phyloP scores from a whole-genome alignment of 1,284 basidiomycete species.

The Cutaneotrichosporon curvatum region DNA sequence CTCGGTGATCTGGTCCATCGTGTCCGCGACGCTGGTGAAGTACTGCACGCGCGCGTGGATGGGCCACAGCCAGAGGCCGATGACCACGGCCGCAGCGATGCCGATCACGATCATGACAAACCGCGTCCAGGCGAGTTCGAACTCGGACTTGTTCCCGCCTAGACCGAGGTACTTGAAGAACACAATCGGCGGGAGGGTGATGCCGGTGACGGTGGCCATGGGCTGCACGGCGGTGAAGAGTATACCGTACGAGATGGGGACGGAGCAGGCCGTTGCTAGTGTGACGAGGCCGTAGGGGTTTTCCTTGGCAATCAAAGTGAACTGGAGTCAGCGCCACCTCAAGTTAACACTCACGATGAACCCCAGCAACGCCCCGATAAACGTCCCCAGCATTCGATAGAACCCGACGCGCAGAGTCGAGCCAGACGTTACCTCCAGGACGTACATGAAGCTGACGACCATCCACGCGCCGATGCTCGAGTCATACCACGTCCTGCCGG shows the following conservation, averaged over 20 bases:
- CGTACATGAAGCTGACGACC: constrained; percentile 47
- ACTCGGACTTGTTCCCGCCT: constrained; percentile 20
- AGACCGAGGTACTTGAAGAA: constrained; percentile 44
- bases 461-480: constrained; percentile 45
- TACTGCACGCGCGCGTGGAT: constrained; percentile 45
- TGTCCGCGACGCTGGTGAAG: constrained; percentile 37
- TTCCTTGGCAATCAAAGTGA: constrained; percentile 37
- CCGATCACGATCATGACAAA: constrained; percentile 43
- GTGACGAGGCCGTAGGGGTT: constrained; percentile 48
- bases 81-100: constrained; percentile 42
- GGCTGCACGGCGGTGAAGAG: constrained; percentile 35
- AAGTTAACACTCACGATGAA: constrained; percentile 33
- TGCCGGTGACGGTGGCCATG: constrained; percentile 46
- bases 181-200: constrained; percentile 46
- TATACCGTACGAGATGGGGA: constrained; percentile 46
- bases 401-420: constrained; percentile 47
- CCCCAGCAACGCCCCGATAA: constrained; percentile 45
- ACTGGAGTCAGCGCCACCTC: constrained; percentile 19
- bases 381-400: constrained; percentile 47
- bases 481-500: constrained; percentile 44
- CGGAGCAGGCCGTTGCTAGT: constrained; percentile 38
- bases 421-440: constrained; percentile 49
- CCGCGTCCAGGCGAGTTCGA: constrained; percentile 36
- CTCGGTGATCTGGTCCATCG: constrained; percentile 38
- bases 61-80: constrained; percentile 42